phyloP scores from a whole-genome alignment of 225 moss, liverwort and hornwort species.

The Asterella californica region DNA sequence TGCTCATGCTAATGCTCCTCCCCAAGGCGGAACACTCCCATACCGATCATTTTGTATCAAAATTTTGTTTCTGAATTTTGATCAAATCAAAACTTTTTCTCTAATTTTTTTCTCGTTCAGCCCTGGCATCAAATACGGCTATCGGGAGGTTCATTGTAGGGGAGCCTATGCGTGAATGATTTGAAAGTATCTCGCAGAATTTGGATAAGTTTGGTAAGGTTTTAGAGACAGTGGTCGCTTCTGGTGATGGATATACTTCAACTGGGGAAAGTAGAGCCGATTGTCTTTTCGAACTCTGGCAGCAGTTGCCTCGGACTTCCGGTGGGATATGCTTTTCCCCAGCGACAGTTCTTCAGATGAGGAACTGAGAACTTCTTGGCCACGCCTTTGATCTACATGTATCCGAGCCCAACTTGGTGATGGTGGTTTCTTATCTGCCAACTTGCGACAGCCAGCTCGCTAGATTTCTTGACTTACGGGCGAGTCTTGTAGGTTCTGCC shows the following conservation, averaged over 20 bases:
- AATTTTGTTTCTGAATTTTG: no score
- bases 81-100: no score
- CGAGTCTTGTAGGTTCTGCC: not conserved
- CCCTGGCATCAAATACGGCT: slow-evolving; percentile 48
- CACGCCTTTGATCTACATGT: slow-evolving; percentile 1
- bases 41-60: no score
- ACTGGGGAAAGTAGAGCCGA: slow-evolving; percentile 39
- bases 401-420: slow-evolving; percentile 46
- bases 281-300: slow-evolving; percentile 50
- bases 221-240: slow-evolving; percentile 35
- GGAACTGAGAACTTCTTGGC: slow-evolving; percentile 31
- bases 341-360: slow-evolving; percentile 83
- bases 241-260: slow-evolving; percentile 19
- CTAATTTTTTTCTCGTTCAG: slow-evolving; percentile 52
- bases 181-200: slow-evolving; percentile 44
- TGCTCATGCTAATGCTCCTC: no score
- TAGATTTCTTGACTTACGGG: not conserved
- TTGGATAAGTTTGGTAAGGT: slow-evolving; percentile 50
- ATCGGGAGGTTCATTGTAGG: slow-evolving; percentile 33
- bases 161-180: slow-evolving; percentile 32
- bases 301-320: slow-evolving; percentile 54
- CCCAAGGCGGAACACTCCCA: no score
- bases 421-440: slow-evolving; percentile 63
- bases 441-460: slow-evolving; percentile 7
- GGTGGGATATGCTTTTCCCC: slow-evolving; percentile 51